Conservation (phyloP, 805 yeast genomes). For the Candida montana region DNA sequence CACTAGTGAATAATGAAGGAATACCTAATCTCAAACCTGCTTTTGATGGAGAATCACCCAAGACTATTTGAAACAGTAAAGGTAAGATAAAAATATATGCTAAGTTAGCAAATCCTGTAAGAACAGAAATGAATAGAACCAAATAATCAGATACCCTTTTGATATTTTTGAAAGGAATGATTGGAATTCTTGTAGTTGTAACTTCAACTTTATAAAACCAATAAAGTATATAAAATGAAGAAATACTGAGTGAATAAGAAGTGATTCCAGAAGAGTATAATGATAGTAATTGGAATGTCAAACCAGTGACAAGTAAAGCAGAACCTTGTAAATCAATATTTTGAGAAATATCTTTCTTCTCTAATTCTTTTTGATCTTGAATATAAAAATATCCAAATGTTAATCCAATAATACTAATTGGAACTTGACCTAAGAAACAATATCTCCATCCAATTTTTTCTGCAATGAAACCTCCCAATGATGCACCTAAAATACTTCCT, state of each 20-base stretch:
- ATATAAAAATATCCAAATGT: constrained; percentile 26
- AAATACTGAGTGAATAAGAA: constrained; percentile 5
- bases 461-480: constrained; percentile 34
- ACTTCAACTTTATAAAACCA: constrained; percentile 20
- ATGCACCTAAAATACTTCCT: constrained; percentile 36
- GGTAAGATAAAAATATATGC: constrained; percentile 40
- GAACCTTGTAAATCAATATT: constrained; percentile 34
- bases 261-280: constrained; percentile 19
- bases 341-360: constrained; percentile 11
- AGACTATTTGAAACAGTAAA: constrained; percentile 35
- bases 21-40: constrained; percentile 38
- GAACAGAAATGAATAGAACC: constrained; percentile 27
- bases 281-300: constrained; percentile 28
- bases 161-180: constrained; percentile 29
- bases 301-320: constrained; percentile 27
- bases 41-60: constrained; percentile 34
- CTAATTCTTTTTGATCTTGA: constrained; percentile 26
- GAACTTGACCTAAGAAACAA: constrained; percentile 33
- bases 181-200: constrained; percentile 27
- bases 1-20: constrained; percentile 38
- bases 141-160: constrained; percentile 23
- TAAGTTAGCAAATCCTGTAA: constrained; percentile 34
- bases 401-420: constrained; percentile 28
- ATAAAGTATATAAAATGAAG: constrained; percentile 15
- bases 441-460: constrained; percentile 36